Base-by-base conservation (phyloP, 441 rosid genomes). In the Gossypium davidsonii region DNA sequence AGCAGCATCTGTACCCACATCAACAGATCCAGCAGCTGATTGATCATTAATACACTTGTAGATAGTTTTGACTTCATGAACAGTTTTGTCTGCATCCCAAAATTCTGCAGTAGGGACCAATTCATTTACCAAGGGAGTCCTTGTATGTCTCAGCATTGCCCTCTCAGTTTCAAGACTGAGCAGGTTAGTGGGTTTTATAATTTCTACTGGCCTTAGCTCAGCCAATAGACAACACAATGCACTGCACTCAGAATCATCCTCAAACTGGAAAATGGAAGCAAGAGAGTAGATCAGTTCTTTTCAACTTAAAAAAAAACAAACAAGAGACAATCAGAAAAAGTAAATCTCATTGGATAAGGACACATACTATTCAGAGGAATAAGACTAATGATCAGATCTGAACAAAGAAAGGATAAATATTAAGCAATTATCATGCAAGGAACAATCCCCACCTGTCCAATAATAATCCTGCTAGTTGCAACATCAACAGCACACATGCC, bases 81-180 rank as follows among this genome's bases (percentile, higher is more conserved):
- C 72, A 31, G 98, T 93, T 88, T 84, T 93, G 79, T 88, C 89
- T n/a, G 94, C 87, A 83, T 91, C 94, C 99, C 99, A 96, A 78
- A 96, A 93, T 76, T 93, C 97, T 37, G 79, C 64, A 58, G 75
- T 59, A 21, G 95, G 97, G 77, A 84, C 85, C 86, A 96, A 83
- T 73, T 89, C 94, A 81, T 88, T 96, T 73, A 96, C 81, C 73
- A 96, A 85, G 64, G 97, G 94, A 78, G 82, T 89, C 82, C 99
- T 88, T 69, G 99, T 89, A 80, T 96, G 89, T 82, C 97, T 88
- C 74, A 83, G 61, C 69, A 96, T 77, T 48, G 86, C 90, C 77
- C 80, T 88, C 86, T 96, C 97, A 56, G 96, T 84, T 81, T 87
- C 92, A 80, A 87, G 75, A 76, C 97, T 88, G 71, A 96, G 86